These are phyloP conservation scores for Xylaria sp. DNA, from an alignment of 2,329 filamentous ascomycete species.

Conservation along the genomic window DNA sequence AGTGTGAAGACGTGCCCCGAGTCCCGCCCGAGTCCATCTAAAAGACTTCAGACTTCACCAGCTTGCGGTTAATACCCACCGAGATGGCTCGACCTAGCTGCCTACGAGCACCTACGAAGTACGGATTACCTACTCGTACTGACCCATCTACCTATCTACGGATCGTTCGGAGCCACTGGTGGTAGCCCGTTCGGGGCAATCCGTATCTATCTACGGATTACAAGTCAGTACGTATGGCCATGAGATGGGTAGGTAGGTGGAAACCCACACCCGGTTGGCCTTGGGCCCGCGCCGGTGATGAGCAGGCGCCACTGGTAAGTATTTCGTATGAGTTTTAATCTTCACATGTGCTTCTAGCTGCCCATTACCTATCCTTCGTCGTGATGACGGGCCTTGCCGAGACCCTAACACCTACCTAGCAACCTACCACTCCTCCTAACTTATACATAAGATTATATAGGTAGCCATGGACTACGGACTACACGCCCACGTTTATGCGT, in stretches of 20 bases:
- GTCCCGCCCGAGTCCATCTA: not conserved
- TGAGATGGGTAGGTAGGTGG: too few relatives aligned
- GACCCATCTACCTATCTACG: not conserved
- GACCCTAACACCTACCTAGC: not conserved
- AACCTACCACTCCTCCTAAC: not conserved
- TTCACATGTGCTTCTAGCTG: too few relatives aligned
- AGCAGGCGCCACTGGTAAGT: too few relatives aligned
- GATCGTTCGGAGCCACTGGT: too few relatives aligned
- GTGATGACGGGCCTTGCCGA: not conserved
- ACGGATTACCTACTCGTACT: not conserved
- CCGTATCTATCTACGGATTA: too few relatives aligned
- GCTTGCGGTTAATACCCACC: not conserved
- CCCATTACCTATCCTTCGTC: too few relatives aligned
- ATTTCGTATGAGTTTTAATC: too few relatives aligned
- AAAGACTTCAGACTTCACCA: not conserved
- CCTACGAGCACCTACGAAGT: not conserved
- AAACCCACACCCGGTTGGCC: too few relatives aligned
- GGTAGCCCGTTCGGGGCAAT: too few relatives aligned
- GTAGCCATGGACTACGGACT: too few relatives aligned
- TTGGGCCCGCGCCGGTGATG: too few relatives aligned
- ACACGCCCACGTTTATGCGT: not conserved
- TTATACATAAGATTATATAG: not conserved
- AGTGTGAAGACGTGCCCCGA: not conserved
- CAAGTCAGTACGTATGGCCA: too few relatives aligned
- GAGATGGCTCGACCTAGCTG: not conserved